Base-by-base conservation (phyloP, 2,329 filamentous ascomycete species). In the Claviceps arundinis region DNA sequence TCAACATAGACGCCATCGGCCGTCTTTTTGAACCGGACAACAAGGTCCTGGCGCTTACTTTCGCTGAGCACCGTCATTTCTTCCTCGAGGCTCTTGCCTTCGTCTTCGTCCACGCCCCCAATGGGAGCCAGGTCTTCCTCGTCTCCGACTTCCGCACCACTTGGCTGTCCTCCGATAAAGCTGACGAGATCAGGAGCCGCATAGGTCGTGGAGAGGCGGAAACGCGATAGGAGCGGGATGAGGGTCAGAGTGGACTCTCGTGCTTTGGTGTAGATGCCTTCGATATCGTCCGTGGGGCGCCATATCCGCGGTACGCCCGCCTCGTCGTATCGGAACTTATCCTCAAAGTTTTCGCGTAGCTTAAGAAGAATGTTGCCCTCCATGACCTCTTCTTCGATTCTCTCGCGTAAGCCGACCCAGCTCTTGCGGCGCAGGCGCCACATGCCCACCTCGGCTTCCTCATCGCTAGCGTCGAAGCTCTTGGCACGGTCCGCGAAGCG, bases 241-340 rank as follows among this genome's bases (percentile, higher is more conserved):
- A 98, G 78, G 1, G 83, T 86, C 51, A 98, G 77, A 0, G 93
- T 98, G 5, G 89, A 94, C 69, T 97, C 91, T 57, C 91, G 82
- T 3, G 93, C 91, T 57, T 83, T 85, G 38, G 89, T 96, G 69
- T 97, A 98, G 43, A 94, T 74, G 46, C 91, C 90, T 71, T 98
- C 93, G 55, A 98, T 98, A 64, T 98, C 93, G 65, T 98, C 93
- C 1, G 85, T 90, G 1, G 93, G 93, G 24, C 90, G 83, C 93
- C 93, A 98, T 68, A 98, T 95, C 54, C 93, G 80, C 5, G 93
- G 93, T 4, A 98, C 93, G 26, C 93, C 93, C 6, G 83, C 82
- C 54, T 96, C 90, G 62, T 98, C 93, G 62, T 98, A 98, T 57
- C 93, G 85, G 78, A 98, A 98, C 70, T 95, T 96, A 72, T 98